Conservation (phyloP, 306 rosid species). For the Vigna mungo region DNA sequence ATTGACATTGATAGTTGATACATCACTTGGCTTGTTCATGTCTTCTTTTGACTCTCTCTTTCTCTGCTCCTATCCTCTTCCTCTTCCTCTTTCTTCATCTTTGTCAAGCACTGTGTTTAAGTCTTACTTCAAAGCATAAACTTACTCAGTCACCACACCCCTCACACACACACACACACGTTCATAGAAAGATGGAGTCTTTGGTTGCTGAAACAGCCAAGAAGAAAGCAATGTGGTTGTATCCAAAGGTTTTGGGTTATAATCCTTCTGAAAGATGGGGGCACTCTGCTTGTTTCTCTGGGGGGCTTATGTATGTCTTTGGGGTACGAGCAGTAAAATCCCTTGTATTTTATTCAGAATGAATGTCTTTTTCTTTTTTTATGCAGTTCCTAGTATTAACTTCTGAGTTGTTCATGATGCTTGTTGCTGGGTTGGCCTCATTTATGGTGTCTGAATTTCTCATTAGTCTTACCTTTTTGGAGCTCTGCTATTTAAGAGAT, state of each 20-base stretch:
- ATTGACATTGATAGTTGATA: conserved; percentile 97
- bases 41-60: conserved; percentile 73
- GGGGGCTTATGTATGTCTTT: conserved; percentile 73
- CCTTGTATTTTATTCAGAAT: conserved; percentile 1
- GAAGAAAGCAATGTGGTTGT: conserved; percentile 97
- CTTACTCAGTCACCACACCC: neutral
- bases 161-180: conserved; percentile 5
- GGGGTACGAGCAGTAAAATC: conserved; percentile 72
- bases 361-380: neutral
- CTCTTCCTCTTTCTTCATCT: conserved; percentile 50
- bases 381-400: neutral
- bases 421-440: conserved; percentile 24
- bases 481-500: conserved; percentile 35
- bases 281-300: conserved; percentile 84
- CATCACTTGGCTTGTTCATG: conserved; percentile 79
- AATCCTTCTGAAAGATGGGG: conserved; percentile 99
- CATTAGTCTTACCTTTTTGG: conserved; percentile 27
- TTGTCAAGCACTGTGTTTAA: conserved; percentile 58
- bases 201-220: conserved; percentile 57
- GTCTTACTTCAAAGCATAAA: conserved; percentile 24
- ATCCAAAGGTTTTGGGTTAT: conserved; percentile 81
- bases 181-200: conserved; percentile 61
- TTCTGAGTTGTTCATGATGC: neutral
- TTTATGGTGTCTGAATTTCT: conserved; percentile 42
- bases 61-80: conserved; percentile 8